Percentiles rank a stretch among this genome's conserved stretches.
phyloP scores from a whole-genome alignment of 2,329 filamentous ascomycete genomes.

The Hypoxylon sp. region DNA sequence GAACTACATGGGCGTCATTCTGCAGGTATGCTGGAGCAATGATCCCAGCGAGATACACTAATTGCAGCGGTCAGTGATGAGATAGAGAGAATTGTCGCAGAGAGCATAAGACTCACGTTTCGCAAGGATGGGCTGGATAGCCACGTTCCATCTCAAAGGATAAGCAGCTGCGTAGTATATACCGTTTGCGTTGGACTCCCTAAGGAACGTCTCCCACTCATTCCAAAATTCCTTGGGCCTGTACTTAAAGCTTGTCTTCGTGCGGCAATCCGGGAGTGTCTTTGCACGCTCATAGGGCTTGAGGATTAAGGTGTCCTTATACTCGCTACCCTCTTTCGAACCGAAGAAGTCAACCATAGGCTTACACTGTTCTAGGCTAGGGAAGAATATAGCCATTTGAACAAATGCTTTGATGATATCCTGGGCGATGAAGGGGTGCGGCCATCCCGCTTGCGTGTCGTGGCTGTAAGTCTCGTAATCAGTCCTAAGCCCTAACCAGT shows the following conservation, averaged over 20 bases:
- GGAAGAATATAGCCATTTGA: constrained; percentile 59
- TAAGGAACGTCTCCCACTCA: constrained; percentile 54
- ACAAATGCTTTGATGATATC: constrained; percentile 58
- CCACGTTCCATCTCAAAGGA: constrained; percentile 59
- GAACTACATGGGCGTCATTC: constrained; percentile 50
- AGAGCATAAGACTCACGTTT: constrained; percentile 45
- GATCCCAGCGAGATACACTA: constrained; percentile 63
- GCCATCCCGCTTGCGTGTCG: constrained; percentile 44
- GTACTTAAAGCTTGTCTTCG: constrained; percentile 56
- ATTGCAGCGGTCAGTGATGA: constrained; percentile 7
- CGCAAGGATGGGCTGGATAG: constrained; percentile 59
- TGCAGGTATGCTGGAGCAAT: constrained; percentile 53
- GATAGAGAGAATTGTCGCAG: constrained; percentile 39
- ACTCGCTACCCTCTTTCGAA: constrained; percentile 53
- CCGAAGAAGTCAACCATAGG: constrained; percentile 54
- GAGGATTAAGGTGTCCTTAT: constrained; percentile 57
- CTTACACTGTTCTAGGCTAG: constrained; percentile 45
- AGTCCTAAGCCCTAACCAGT: constrained; percentile 49
- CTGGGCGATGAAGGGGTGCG: constrained; percentile 57
- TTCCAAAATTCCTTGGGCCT: constrained; percentile 58
- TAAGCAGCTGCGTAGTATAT: constrained; percentile 48
- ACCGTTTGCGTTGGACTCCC: constrained; percentile 38
- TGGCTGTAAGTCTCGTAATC: constrained; percentile 46
- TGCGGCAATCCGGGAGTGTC: constrained; percentile 56
- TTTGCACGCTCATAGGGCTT: constrained; percentile 59